Evolutionary conservation across 2,329 filamentous ascomycete species (phyloP), one percentile per base, ranked within the genome.

Genomic region (Calonectria montana): DNA sequence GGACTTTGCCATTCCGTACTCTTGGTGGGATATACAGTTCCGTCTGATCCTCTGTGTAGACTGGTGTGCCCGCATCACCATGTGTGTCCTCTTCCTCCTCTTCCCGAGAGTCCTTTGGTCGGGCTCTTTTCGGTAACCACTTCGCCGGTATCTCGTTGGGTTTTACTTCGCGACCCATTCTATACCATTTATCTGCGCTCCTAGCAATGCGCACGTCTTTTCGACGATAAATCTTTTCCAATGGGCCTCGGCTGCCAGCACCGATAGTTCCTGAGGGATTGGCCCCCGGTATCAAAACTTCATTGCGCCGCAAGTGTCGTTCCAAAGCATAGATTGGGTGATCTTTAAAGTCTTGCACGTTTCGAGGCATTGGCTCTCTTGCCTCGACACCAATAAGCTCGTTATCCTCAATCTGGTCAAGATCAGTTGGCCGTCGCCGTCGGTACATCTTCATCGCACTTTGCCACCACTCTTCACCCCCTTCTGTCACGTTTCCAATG

Each of bases 161-260:
- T 75, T 91, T 94, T 9, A 99, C 91, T 74, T 95, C 92, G 29
- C 95, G 89, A 0, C 97, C 97, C 71, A 96, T 84, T 2, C 96
- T 91, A 82, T 97, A 98, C 97, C 97, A 99, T 74, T 94, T 95
- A 76, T 97, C 95, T 3, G 91, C 92, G 73, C 92, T 97, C 73
- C 92, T 90, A 1, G 95, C 95, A 6, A 91, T 79, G 65, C 94
- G 91, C 0, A 99, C 94, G 80, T 98, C 94, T 59, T 88, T 88
- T 4, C 97, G 90, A 27, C 96, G 91, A 81, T 94, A 99, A 0
- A 99, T 92, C 64, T 91, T 90, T 81, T 98, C 96, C 73, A 96
- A 84, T 0, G 86, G 79, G 73, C 89, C 83, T 80, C 90, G 87
- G 82, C 88, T 85, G 2, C 94, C 93, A 4, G 92, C 90, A 12